Evolutionary conservation across 23 red algal genomes (phyloP).

Genomic region (Porphyridium purpureum): DNA sequence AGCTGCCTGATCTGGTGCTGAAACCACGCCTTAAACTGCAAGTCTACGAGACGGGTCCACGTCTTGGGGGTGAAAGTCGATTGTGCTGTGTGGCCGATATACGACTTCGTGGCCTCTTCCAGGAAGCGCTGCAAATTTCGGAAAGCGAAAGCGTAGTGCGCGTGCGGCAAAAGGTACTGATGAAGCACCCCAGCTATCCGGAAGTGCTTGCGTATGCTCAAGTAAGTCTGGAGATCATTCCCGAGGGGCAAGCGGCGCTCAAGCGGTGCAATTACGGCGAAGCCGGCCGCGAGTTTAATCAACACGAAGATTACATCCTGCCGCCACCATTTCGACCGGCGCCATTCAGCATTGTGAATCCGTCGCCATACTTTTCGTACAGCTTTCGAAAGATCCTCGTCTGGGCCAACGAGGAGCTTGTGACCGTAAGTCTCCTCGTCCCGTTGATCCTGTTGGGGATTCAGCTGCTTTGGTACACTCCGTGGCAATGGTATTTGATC

Average conservation of each 20-base stretch:
- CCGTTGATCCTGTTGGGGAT: too few species aligned
- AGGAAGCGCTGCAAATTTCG: slow-evolving; percentile 24
- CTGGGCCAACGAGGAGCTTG: too few species aligned
- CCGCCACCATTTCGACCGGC: slow-evolving; percentile 53
- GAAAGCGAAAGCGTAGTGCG: slow-evolving; percentile 28
- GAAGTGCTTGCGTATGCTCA: slow-evolving; percentile 31
- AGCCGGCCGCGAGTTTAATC: slow-evolving; percentile 14
- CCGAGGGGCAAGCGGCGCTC: slow-evolving; percentile 22
- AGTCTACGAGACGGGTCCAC: slow-evolving; percentile 44
- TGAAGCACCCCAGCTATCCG: slow-evolving; percentile 54
- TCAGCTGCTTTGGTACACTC: too few species aligned
- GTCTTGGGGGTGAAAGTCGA: slow-evolving; percentile 22
- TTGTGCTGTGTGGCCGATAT: slow-evolving; percentile 45
- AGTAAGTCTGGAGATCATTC: slow-evolving; percentile 39
- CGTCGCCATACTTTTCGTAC: slow-evolving; percentile 49
- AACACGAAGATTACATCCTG: slow-evolving; percentile 60
- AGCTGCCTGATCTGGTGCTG: slow-evolving; percentile 38
- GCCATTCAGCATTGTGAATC: slow-evolving; percentile 49
- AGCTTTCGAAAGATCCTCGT: too few species aligned
- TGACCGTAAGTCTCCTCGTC: too few species aligned
- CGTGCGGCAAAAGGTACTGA: slow-evolving; percentile 41
- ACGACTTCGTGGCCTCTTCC: slow-evolving; percentile 40
- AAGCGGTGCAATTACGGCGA: slow-evolving; percentile 52
- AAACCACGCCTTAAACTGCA: slow-evolving; percentile 58
- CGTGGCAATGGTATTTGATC: slow-evolving; percentile 57